Evolutionary conservation across 2,329 filamentous ascomycete species (phyloP), one percentile per base, ranked within the genome.

Genomic region (Pochonia chlamydosporia): DNA sequence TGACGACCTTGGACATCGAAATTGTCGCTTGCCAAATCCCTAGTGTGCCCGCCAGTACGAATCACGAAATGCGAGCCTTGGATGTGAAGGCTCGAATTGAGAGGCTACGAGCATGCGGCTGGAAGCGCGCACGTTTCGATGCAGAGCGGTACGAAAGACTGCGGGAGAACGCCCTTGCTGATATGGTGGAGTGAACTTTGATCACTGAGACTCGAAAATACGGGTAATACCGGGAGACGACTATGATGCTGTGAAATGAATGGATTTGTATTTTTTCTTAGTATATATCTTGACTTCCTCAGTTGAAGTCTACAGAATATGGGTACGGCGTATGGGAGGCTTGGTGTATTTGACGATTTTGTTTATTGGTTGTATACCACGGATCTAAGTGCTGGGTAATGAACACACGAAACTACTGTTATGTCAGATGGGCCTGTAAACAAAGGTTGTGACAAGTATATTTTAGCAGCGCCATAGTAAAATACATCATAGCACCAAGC

Each of bases 41-140:
- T 14, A 43, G 37, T 30, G 50, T 42, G 31, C 61, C 14, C 35
- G 57, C 40, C 51, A 49, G 44, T 20, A 49, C 33, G 21, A 63
- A 57, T 36, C 68, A 69, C 23, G 68, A 70, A 45, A 53, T 64
- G 46, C 65, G 66, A 16, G 54, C 56, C 2, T 55, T 68, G 16
- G 74, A 78, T 28, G 62, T 78, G 3, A 66, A 69, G 49, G 67
- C 73, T 6, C 70, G 78, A 21, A 80, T 82, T 52, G 75, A 78
- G 61, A 68, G 73, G 9, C 62, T 82, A 10, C 71, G 76, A 18
- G 70, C 70, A n/a, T 68, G 56, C 43, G 77, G 77, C 3, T 82
- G 79, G 78, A 71, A 70, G 56, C 65, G 79, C 24, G 72, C 72
- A 53, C 71, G 78, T 20, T 82, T 82, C 53, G 73, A 82, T 51